Evolutionary conservation across 257 asterid genomes (phyloP), one percentile per base, ranked within the genome.

Genomic region (Mentha longifolia): DNA sequence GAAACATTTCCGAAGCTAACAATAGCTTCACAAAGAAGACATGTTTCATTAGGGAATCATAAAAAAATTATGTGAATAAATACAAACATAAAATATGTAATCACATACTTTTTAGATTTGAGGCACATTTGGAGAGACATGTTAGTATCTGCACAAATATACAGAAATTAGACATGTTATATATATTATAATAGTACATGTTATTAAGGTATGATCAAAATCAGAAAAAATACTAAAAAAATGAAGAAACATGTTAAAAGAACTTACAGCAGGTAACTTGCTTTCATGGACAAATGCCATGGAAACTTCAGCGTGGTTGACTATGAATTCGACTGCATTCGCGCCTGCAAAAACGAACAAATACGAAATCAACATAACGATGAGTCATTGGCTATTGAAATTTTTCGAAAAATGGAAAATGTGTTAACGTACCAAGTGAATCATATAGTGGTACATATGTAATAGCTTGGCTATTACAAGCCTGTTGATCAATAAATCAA

Each of bases 271-370:
- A 9, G 77, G 75, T 31, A 94, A 75, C 86, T 91, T 94, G 96
- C 41, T 80, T 81, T 94, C 96, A 45, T 91, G 97, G 57, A 74
- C 90, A 80, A 94, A 91, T 55, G 81, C 91, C 43, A 91, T 79
- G 47, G 96, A 86, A 68, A 94, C 82, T 79, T 94, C 96, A 7
- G 98, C 97, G 68, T 94, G 96, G 79, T 91, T 94, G 78, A 94
- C 84, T 61, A 94, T 91, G 88, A 77, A 94, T 82, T 94, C 98
- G 37, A 94, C 96, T 22, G 98, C 98, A 81, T 91, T 87, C 67
- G 94, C 84, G 71, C 98, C 98, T 94, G 82, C 45, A 57, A 13
- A 19, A 45, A 63, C 63, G 73, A 22, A 6, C 54, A 19, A 19
- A 6, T 6, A 49, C 57, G 15, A 64, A 64, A 19, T 63, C 42